Evolutionary conservation across 345 rosid genomes (phyloP).

Genomic region (Sisymbrium altissimum): DNA sequence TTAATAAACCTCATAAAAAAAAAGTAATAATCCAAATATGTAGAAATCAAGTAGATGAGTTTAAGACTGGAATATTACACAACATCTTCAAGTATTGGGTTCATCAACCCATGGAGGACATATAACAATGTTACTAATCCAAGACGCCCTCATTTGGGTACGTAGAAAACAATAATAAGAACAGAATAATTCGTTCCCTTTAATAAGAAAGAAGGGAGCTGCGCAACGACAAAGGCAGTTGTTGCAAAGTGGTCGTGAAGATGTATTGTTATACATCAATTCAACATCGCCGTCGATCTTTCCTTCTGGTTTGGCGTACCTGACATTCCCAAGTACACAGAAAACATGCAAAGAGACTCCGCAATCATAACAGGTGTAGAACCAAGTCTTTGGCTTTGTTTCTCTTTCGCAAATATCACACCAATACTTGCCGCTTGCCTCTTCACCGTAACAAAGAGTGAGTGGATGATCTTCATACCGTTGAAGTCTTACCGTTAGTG

Average conservation of each 20-base stretch:
- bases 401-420: not conserved
- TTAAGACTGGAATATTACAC: too few relatives aligned
- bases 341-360: not conserved
- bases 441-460: not conserved
- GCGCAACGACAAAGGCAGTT: not conserved
- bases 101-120: too few relatives aligned
- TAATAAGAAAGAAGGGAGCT: not conserved
- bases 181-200: too few relatives aligned
- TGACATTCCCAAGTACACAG: not conserved
- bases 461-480: not conserved
- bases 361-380: not conserved
- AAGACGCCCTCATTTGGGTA: too few relatives aligned
- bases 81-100: too few relatives aligned
- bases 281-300: not conserved
- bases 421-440: not conserved
- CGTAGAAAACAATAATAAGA: too few relatives aligned
- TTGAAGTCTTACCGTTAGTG: not conserved
- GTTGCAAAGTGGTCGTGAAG: not conserved
- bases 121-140: too few relatives aligned
- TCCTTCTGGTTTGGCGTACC: not conserved
- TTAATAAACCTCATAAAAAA: too few relatives aligned
- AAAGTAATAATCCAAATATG: too few relatives aligned
- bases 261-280: not conserved
- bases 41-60: too few relatives aligned
- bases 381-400: not conserved